These are phyloP conservation scores for Candida succiphila DNA, from an alignment of 805 yeast genomes.

Conservation along the genomic window DNA sequence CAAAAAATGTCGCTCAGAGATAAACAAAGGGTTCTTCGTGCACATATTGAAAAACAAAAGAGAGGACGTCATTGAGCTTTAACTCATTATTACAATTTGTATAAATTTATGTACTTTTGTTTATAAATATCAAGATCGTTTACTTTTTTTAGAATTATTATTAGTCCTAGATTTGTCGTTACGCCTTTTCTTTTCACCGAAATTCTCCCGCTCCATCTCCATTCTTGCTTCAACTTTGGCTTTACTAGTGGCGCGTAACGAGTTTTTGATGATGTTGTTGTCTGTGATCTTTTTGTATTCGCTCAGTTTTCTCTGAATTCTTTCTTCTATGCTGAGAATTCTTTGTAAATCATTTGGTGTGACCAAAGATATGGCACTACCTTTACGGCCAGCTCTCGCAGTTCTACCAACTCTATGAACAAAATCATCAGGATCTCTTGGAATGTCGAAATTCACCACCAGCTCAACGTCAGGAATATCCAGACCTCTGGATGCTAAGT, in stretches of 20 bases:
- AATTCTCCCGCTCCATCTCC: slow-evolving; percentile 89
- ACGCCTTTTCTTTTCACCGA: slow-evolving; percentile 49
- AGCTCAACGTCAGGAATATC: slow-evolving; percentile 76
- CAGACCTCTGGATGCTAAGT: slow-evolving; percentile 84
- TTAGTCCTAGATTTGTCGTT: slow-evolving; percentile 1
- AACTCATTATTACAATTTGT: slow-evolving; percentile 1
- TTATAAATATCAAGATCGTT: background rate
- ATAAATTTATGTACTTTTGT: slow-evolving; percentile 2
- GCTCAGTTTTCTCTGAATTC: slow-evolving; percentile 75
- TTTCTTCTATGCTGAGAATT: slow-evolving; percentile 75
- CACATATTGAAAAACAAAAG: slow-evolving; percentile 87
- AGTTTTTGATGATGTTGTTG: slow-evolving; percentile 62
- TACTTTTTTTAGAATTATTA: background rate
- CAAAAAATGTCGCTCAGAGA: slow-evolving; percentile 84
- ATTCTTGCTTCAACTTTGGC: slow-evolving; percentile 87
- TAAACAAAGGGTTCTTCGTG: slow-evolving; percentile 75
- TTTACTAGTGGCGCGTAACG: slow-evolving; percentile 57
- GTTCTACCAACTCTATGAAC: slow-evolving; percentile 92
- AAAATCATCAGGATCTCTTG: slow-evolving; percentile 77
- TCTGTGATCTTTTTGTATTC: slow-evolving; percentile 65
- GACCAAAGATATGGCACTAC: slow-evolving; percentile 74
- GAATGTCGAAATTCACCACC: slow-evolving; percentile 71
- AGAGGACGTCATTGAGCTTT: slow-evolving; percentile 42
- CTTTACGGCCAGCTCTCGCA: slow-evolving; percentile 92
- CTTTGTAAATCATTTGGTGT: slow-evolving; percentile 80